A percentile compares a stretch with the other conserved stretches of the same genome.
phyloP scores from a whole-genome alignment of 208 protist genomes.

The Trypanosoma cruzi region DNA sequence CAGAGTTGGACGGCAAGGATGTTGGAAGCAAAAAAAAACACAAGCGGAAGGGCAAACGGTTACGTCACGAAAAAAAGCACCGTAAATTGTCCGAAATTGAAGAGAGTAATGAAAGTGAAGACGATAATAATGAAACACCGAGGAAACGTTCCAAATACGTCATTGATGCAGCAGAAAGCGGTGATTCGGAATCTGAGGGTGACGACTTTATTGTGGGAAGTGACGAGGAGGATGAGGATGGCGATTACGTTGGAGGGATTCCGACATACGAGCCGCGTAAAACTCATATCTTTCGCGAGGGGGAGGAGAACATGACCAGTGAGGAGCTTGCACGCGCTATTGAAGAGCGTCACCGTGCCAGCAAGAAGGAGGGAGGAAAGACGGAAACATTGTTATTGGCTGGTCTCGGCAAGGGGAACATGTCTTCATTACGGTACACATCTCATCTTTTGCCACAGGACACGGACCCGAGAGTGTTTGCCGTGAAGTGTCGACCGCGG shows the following conservation, averaged over 20 bases:
- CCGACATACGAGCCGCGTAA: conserved; percentile 27
- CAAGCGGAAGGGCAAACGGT: conserved; percentile 24
- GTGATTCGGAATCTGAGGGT: conserved; percentile 31
- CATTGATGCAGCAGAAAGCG: conserved; percentile 49
- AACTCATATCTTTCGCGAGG: conserved; percentile 62
- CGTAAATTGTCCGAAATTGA: conserved; percentile 24
- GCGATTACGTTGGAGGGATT: conserved; percentile 17
- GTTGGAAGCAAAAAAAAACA: conserved; percentile 2
- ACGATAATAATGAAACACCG: conserved; percentile 18
- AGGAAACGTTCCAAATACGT: conserved; percentile 44
- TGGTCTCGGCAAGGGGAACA: conserved; percentile 34
- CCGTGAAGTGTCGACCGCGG: conserved; percentile 82
- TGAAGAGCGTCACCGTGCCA: conserved; percentile 56
- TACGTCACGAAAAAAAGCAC: conserved; percentile 22
- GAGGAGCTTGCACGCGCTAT: conserved; percentile 80
- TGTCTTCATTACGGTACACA: conserved; percentile 74
- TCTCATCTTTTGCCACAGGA: conserved; percentile 73
- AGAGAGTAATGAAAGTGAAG: conserved; percentile 28
- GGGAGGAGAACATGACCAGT: conserved; percentile 66
- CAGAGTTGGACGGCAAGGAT: neutral
- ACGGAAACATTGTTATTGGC: conserved; percentile 29
- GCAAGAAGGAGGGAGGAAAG: conserved; percentile 22
- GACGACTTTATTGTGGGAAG: conserved; percentile 51
- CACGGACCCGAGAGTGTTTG: conserved; percentile 91
- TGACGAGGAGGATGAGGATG: conserved; percentile 43